Base-by-base conservation (phyloP, 1,284 basidiomycete species). In the Dichomitus squalens region DNA sequence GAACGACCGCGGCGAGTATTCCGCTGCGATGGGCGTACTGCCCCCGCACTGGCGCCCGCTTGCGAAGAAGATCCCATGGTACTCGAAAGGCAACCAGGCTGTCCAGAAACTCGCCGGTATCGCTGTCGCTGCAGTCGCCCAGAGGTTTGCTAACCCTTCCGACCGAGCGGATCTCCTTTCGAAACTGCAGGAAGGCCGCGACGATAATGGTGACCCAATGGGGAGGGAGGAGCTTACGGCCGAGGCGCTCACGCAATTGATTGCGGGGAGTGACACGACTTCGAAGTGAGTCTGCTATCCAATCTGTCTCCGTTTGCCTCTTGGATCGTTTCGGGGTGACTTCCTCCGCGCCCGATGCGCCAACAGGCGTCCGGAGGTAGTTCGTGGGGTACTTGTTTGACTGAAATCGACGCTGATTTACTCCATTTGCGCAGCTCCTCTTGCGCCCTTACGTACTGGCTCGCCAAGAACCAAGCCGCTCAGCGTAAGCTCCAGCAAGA, bases 1-100 rank as follows among this genome's bases (percentile, higher is more conserved):
- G 54, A 96, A 96, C 72, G 89, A 90, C 58, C 89, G 95, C 21
- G 95, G 95, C 54, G 93, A 95, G 70, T 95, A 82, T 72, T 90
- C 89, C 2, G 91, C 92, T 46, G 87, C 92, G 0, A 86, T 95
- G 77, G 95, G 94, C 36, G 84, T 86, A 11, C 77, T 95, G 18
- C 91, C 93, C 0, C 78, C 83, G 0, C 85, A 80, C 76, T 83
- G 87, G 78, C 83, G 91, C 36, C 91, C 91, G 0, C 74, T 80
- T 63, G 84, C 83, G 41, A 81, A 82, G 63, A 77, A 80, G 48
- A 69, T 73, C 52, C 92, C 92, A 3, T 94, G 93, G 91, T 95
- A 87, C 75, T 76, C 79, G 31, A 79, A 82, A 55, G 90, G 94
- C 21, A 76, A 81, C 43, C 75, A 80, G 61, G 87, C 90, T 21